Conservation (phyloP, 2,329 filamentous ascomycete species). For the Elsinoe australis region DNA sequence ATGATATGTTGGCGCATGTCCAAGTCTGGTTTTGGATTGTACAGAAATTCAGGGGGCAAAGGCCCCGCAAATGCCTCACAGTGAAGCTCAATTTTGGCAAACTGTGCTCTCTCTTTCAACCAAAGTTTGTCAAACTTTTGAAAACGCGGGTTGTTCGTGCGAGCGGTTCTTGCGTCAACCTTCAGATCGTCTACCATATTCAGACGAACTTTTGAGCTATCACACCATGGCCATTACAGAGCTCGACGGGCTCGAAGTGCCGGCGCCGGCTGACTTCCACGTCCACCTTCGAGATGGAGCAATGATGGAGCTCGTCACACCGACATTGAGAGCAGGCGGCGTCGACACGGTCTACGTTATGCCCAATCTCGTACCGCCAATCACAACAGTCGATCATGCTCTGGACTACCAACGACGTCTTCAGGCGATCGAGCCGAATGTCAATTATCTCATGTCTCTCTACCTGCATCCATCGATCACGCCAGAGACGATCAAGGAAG, state of each 20-base stretch:
- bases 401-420: constrained; percentile 41
- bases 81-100: too few relatives aligned
- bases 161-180: too few relatives aligned
- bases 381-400: constrained; percentile 43
- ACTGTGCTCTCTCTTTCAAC: too few relatives aligned
- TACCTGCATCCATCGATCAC: constrained; percentile 45
- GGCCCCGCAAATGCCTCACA: too few relatives aligned
- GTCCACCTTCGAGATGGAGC: constrained; percentile 47
- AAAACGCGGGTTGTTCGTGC: too few relatives aligned
- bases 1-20: too few relatives aligned
- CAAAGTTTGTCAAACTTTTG: too few relatives aligned
- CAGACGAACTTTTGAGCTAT: too few relatives aligned
- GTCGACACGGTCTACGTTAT: constrained; percentile 49
- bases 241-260: constrained; percentile 39
- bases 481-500: constrained; percentile 56
- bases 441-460: constrained; percentile 46
- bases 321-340: constrained; percentile 44
- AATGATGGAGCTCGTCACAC: constrained; percentile 46
- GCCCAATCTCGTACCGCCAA: constrained; percentile 45
- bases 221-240: constrained; percentile 38
- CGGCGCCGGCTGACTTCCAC: constrained; percentile 44
- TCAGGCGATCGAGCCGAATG: constrained; percentile 40
- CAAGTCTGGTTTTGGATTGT: too few relatives aligned
- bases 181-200: too few relatives aligned
- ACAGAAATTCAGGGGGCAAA: too few relatives aligned